Conservation (phyloP, 2,329 filamentous ascomycete genomes). For the Microcyclosporella mali region DNA sequence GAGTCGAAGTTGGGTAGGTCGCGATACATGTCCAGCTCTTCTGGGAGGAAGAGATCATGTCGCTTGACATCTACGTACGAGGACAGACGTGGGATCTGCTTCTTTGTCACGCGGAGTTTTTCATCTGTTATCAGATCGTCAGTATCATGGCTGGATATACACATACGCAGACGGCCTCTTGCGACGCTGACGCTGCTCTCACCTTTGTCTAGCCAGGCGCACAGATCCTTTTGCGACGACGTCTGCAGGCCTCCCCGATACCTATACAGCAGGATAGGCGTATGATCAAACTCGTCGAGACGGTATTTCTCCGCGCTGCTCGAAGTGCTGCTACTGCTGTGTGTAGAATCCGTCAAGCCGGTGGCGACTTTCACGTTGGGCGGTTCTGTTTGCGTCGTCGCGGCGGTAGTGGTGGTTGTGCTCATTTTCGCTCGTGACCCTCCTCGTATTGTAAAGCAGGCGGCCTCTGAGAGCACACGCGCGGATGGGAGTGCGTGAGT, state of each 20-base stretch:
- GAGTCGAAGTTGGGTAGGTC: slow-evolving; percentile 39
- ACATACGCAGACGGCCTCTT: neutral
- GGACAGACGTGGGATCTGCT: slow-evolving; percentile 41
- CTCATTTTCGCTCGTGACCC: slow-evolving; percentile 16
- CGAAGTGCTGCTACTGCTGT: slow-evolving; percentile 34
- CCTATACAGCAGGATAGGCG: slow-evolving; percentile 42
- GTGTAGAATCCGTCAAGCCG: slow-evolving; percentile 41
- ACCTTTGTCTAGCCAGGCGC: slow-evolving; percentile 34
- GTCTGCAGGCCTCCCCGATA: slow-evolving; percentile 40
- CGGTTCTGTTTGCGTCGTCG: slow-evolving; percentile 12
- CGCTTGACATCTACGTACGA: slow-evolving; percentile 42
- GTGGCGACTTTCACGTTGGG: slow-evolving; percentile 27
- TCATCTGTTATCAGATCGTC: slow-evolving; percentile 31
- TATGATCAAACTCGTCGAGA: slow-evolving; percentile 39
- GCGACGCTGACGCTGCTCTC: slow-evolving; percentile 7
- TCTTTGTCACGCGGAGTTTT: slow-evolving; percentile 41
- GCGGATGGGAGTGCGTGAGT: slow-evolving; percentile 10
- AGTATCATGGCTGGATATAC: slow-evolving; percentile 5
- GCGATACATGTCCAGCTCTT: slow-evolving; percentile 33
- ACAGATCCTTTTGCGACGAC: slow-evolving; percentile 41
- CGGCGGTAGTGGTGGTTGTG: slow-evolving; percentile 11
- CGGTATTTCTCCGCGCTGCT: slow-evolving; percentile 36
- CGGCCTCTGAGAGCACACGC: no score
- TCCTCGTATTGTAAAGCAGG: slow-evolving; percentile 3
- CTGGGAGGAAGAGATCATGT: slow-evolving; percentile 40